Evolutionary conservation across 2,329 filamentous ascomycete species (phyloP).

Genomic region (Aspergillus puulaauensis): DNA sequence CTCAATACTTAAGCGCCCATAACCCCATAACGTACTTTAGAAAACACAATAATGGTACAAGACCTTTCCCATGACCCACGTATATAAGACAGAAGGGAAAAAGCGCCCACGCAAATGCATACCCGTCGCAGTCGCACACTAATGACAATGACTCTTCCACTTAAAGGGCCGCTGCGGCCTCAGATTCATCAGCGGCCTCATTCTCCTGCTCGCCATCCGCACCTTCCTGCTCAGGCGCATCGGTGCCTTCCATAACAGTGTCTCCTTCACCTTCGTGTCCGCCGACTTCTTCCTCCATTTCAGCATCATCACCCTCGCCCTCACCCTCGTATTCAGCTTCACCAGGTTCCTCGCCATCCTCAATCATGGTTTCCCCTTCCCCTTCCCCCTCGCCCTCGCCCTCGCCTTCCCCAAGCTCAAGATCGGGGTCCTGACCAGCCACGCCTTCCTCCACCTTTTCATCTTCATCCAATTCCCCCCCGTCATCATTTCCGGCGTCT

Average conservation of each 20-base stretch:
- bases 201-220: slow-evolving; percentile 16
- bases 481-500: slow-evolving; percentile 22
- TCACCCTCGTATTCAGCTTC: not conserved
- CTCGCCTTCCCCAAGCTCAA: slow-evolving; percentile 10
- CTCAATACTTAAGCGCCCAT: not conserved
- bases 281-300: slow-evolving; percentile 13
- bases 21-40: not conserved
- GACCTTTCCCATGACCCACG: not conserved
- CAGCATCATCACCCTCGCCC: slow-evolving; percentile 11
- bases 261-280: slow-evolving; percentile 18
- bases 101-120: not conserved
- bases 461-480: slow-evolving; percentile 22
- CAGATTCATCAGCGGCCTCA: slow-evolving; percentile 17
- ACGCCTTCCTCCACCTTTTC: slow-evolving; percentile 19
- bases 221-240: slow-evolving; percentile 9
- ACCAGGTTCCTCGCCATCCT: slow-evolving; percentile 7
- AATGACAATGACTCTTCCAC: not conserved
- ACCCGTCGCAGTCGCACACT: not conserved
- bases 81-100: not conserved
- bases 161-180: not conserved
- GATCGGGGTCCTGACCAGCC: slow-evolving; percentile 11
- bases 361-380: slow-evolving; percentile 19
- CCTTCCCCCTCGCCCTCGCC: slow-evolving; percentile 12
- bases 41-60: not conserved
- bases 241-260: not conserved